Conservation (phyloP, 805 yeast species). For the Saccharomyces kudriavzevii region DNA sequence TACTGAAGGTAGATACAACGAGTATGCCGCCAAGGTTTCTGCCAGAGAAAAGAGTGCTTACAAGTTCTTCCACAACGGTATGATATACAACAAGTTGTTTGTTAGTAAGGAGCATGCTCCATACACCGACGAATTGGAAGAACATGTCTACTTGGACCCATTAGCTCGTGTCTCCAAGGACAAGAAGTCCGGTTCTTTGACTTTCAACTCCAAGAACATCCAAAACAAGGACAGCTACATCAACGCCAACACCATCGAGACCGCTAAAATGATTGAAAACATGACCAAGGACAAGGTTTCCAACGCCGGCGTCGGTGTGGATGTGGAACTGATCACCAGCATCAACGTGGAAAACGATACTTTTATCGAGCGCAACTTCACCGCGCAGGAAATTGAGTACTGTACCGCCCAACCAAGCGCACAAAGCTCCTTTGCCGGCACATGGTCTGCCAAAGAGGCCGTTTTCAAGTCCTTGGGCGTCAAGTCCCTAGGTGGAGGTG, state of each 20-base stretch:
- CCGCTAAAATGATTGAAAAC: slow-evolving; percentile 52
- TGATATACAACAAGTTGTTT: slow-evolving; percentile 84
- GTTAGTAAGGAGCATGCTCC: slow-evolving; percentile 92
- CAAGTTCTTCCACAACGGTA: slow-evolving; percentile 92
- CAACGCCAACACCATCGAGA: slow-evolving; percentile 35
- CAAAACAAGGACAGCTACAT: slow-evolving; percentile 41
- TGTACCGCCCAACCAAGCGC: slow-evolving; percentile 68
- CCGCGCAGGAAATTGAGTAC: slow-evolving; percentile 69
- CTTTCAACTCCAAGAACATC: slow-evolving; percentile 42
- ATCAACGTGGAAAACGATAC: slow-evolving; percentile 84
- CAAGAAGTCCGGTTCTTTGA: slow-evolving; percentile 36
- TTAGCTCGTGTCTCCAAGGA: slow-evolving; percentile 47
- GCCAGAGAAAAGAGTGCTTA: slow-evolving; percentile 83
- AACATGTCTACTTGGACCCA: slow-evolving; percentile 90
- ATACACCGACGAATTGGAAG: slow-evolving; percentile 80
- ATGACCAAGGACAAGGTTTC: slow-evolving; percentile 42
- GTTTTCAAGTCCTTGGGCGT: slow-evolving; percentile 93
- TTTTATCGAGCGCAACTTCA: slow-evolving; percentile 87
- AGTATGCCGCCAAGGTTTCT: slow-evolving; percentile 61
- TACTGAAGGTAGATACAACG: slow-evolving; percentile 60
- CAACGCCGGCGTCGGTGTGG: slow-evolving; percentile 70
- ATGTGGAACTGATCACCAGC: slow-evolving; percentile 80
- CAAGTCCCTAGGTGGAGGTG: slow-evolving; percentile 88
- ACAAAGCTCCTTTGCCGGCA: slow-evolving; percentile 89
- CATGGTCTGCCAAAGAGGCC: slow-evolving; percentile 99